phyloP scores from a whole-genome alignment of 1,139 yeast species.

The Sugiyamaella japonica region DNA sequence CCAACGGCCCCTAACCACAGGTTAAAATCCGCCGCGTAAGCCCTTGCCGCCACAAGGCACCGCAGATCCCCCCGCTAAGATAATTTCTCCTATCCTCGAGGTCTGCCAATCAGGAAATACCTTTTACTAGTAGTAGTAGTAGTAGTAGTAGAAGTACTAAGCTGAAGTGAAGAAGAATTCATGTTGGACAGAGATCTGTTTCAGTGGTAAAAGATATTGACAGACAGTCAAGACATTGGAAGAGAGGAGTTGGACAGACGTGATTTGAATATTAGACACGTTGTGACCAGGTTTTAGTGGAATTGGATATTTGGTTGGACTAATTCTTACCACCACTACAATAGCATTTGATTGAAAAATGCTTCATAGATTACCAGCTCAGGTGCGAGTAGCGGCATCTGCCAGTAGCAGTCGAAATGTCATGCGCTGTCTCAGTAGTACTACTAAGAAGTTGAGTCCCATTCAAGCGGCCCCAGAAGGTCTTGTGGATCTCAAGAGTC shows the following conservation, averaged over 20 bases:
- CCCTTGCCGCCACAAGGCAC: neutral
- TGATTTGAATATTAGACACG: no score
- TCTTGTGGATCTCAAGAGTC: constrained; percentile 34
- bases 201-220: neutral
- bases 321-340: neutral
- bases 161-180: no score
- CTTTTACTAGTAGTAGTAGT: constrained; percentile 4
- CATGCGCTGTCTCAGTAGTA: constrained; percentile 18
- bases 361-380: constrained; percentile 16
- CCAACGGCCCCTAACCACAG: neutral
- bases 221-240: no score
- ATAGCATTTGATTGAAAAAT: constrained; percentile 2
- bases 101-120: constrained; percentile 15
- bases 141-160: neutral
- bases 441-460: constrained; percentile 17
- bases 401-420: neutral
- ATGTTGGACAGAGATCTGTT: neutral
- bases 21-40: neutral
- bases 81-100: constrained; percentile 10
- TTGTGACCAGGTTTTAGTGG: no score
- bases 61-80: constrained; percentile 2
- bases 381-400: constrained; percentile 4
- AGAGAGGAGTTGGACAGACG: no score
- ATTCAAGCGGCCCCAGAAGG: constrained; percentile 39
- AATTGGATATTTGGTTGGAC: no score